phyloP scores from a whole-genome alignment of 2,329 filamentous ascomycete species.

The Ophiocordyceps unilateralis region DNA sequence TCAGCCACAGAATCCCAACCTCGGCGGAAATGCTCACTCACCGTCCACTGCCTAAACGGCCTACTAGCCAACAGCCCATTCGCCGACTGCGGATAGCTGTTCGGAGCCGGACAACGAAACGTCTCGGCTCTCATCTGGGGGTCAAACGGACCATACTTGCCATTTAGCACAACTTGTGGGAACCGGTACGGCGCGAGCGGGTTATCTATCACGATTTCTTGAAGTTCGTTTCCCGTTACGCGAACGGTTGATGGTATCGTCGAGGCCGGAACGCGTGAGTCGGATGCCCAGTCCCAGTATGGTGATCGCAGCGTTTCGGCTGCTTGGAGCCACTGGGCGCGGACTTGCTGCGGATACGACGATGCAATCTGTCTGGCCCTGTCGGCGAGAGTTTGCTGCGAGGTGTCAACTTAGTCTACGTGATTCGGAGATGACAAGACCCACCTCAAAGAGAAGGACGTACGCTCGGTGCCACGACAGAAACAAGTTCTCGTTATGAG shows the following conservation, averaged over 20 bases:
- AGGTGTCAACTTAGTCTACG: background rate
- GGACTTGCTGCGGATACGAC: constrained; percentile 20
- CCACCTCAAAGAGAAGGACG: constrained; percentile 34
- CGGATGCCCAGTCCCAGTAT: constrained; percentile 36
- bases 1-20: too few species aligned
- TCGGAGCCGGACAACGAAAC: constrained; percentile 19
- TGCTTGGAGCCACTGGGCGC: constrained; percentile 21
- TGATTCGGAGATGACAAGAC: background rate
- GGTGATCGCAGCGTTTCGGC: constrained; percentile 29
- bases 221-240: constrained; percentile 19
- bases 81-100: constrained; percentile 21
- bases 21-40: too few species aligned
- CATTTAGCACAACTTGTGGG: constrained; percentile 19
- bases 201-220: constrained; percentile 20
- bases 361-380: constrained; percentile 29
- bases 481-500: constrained; percentile 30
- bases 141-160: constrained; percentile 19
- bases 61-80: constrained; percentile 15
- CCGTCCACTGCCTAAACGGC: constrained; percentile 22
- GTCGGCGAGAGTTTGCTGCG: constrained; percentile 28
- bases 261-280: constrained; percentile 22
- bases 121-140: constrained; percentile 15
- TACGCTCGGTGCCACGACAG: constrained; percentile 41
- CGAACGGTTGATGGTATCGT: constrained; percentile 16
- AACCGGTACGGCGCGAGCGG: constrained; percentile 35